A percentile compares a stretch with the other conserved stretches of the same genome.
Evolutionary conservation across 352 stramenopile species (phyloP).

Genomic region (Globisporangium abappressorium): DNA sequence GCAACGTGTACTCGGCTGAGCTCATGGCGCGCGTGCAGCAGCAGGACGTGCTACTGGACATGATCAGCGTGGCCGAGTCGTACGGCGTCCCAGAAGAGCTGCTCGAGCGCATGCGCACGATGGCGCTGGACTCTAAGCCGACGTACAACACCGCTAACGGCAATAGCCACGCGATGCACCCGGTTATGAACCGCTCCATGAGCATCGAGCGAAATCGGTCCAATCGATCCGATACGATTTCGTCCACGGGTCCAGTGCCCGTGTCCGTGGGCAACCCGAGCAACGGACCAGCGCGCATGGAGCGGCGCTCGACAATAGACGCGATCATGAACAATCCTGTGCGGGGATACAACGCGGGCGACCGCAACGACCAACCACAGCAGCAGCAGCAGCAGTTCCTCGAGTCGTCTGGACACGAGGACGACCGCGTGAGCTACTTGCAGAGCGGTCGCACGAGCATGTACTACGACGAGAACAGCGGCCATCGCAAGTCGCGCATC

Average conservation of each 20-base stretch:
- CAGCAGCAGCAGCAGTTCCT: conserved; percentile 6
- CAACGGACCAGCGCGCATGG: conserved; percentile 19
- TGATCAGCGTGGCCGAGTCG: conserved; percentile 53
- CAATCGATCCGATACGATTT: conserved; percentile 58
- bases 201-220: conserved; percentile 26
- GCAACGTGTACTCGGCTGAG: conserved; percentile 75
- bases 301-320: conserved; percentile 44
- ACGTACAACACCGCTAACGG: conserved; percentile 22
- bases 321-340: conserved; percentile 49
- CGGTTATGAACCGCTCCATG: conserved; percentile 15
- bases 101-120: conserved; percentile 46
- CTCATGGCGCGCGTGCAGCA: conserved; percentile 69
- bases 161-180: conserved; percentile 10
- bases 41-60: conserved; percentile 43
- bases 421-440: conserved; percentile 26
- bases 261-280: conserved; percentile 45
- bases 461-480: conserved; percentile 58
- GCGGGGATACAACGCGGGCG: conserved; percentile 16
- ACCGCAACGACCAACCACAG: neutral
- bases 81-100: conserved; percentile 45
- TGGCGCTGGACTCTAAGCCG: conserved; percentile 44
- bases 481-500: conserved; percentile 72
- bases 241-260: conserved; percentile 55
- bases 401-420: conserved; percentile 20
- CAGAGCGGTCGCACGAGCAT: conserved; percentile 38